phyloP scores from a whole-genome alignment of 2,329 filamentous ascomycete species.

The Coleophoma eucalyptorum region DNA sequence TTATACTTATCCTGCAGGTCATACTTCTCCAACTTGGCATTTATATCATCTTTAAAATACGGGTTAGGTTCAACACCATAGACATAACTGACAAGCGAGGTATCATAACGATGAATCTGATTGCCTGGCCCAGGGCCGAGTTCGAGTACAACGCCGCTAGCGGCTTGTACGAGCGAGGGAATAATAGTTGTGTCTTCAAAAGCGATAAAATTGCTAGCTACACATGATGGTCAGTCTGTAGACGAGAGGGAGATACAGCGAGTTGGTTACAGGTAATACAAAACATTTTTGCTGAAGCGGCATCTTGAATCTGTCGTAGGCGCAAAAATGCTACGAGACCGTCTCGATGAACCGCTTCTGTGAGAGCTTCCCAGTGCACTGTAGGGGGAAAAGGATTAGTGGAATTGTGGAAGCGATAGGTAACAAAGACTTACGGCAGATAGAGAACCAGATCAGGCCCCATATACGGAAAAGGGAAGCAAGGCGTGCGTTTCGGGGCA shows the following conservation, averaged over 20 bases:
- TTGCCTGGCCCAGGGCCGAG: conserved; percentile 40
- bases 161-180: conserved; percentile 25
- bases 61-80: conserved; percentile 39
- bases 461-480: conserved; percentile 7
- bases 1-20: conserved; percentile 32
- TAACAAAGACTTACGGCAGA: conserved; percentile 5
- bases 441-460: conserved; percentile 13
- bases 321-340: conserved; percentile 14
- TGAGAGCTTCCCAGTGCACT: conserved; percentile 19
- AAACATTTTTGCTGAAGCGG: conserved; percentile 18
- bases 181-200: conserved; percentile 30
- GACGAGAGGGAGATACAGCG: not conserved
- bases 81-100: conserved; percentile 25
- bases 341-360: conserved; percentile 13
- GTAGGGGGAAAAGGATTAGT: conserved; percentile 9
- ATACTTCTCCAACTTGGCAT: conserved; percentile 24
- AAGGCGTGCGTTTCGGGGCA: conserved; percentile 7
- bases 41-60: conserved; percentile 26
- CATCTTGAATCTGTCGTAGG: conserved; percentile 16
- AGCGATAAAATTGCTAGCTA: conserved; percentile 25
- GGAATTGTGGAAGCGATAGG: conserved; percentile 5
- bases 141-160: conserved; percentile 35
- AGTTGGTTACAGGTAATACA: conserved; percentile 16
- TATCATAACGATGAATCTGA: conserved; percentile 35
- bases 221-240: conserved; percentile 7